Conservation (phyloP, 1,284 basidiomycete species). For the Ceratobasidium sp. region DNA sequence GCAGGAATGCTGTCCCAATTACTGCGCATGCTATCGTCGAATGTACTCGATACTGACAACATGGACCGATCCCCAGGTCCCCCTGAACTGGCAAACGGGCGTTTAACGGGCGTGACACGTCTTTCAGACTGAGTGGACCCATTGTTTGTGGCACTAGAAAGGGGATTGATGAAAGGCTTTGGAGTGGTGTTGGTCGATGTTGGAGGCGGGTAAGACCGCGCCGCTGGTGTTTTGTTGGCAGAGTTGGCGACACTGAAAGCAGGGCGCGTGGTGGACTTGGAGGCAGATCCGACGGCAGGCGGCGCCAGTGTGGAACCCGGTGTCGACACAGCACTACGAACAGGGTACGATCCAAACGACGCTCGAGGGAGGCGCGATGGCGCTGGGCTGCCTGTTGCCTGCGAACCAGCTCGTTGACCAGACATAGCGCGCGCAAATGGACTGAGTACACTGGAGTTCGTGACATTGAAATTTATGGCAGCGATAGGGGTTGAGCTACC, state of each 20-base stretch:
- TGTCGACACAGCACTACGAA: constrained; percentile 20
- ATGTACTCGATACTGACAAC: not conserved
- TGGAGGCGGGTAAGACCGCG: constrained; percentile 1
- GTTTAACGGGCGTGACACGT: constrained; percentile 27
- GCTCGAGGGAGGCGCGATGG: constrained; percentile 20
- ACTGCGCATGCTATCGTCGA: not conserved
- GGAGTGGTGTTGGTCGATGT: constrained; percentile 2
- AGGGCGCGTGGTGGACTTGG: constrained; percentile 26
- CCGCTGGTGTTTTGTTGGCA: not conserved
- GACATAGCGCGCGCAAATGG: constrained; percentile 21
- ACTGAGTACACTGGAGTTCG: not conserved
- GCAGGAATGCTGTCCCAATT: constrained; percentile 20
- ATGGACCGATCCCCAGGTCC: constrained; percentile 28
- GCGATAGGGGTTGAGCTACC: constrained; percentile 33
- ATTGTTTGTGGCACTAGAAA: constrained; percentile 14
- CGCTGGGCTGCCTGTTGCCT: constrained; percentile 23
- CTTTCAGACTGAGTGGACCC: not conserved
- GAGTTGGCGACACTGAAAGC: constrained; percentile 11
- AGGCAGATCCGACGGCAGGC: not conserved
- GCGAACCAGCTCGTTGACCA: constrained; percentile 4
- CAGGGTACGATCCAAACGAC: constrained; percentile 28
- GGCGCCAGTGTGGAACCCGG: constrained; percentile 3
- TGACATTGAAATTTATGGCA: not conserved
- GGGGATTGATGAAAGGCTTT: constrained; percentile 24
- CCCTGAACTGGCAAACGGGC: constrained; percentile 23